These are phyloP conservation scores for Umbelopsis vinacea DNA, from an alignment of 192 early-diverging fungal species.

Conservation along the genomic window DNA sequence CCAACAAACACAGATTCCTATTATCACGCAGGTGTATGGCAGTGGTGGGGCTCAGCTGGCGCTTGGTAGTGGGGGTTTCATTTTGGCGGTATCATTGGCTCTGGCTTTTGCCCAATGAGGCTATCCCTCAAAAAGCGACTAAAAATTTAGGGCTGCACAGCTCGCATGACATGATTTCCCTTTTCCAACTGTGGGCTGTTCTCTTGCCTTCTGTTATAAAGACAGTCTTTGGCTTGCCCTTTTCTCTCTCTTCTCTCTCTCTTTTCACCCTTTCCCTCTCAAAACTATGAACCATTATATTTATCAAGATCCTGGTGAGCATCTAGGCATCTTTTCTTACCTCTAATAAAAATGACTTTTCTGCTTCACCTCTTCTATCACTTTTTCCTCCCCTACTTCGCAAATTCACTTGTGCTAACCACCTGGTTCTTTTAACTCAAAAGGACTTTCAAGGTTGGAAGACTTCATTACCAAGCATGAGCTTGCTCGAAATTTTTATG, in stretches of 20 bases:
- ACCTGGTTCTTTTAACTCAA: background rate
- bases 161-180: conserved; percentile 19
- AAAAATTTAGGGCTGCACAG: background rate
- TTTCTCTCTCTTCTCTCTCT: background rate
- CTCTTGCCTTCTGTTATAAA: background rate
- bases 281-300: conserved; percentile 19
- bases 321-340: conserved; percentile 17
- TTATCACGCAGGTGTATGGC: background rate
- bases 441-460: conserved; percentile 18
- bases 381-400: background rate
- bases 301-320: conserved; percentile 24
- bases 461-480: conserved; percentile 53
- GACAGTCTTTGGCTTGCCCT: background rate
- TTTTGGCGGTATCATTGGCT: background rate
- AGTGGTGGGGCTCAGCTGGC: background rate
- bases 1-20: background rate
- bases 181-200: conserved; percentile 6
- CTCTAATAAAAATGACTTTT: background rate
- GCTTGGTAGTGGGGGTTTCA: background rate
- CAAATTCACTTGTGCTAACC: background rate
- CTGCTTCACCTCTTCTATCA: background rate
- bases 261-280: background rate
- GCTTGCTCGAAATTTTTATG: conserved; percentile 56
- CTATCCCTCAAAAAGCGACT: no score
- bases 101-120: background rate